These are phyloP conservation scores for Hypoxylon sp. DNA, from an alignment of 2,329 filamentous ascomycete genomes.

Conservation along the genomic window DNA sequence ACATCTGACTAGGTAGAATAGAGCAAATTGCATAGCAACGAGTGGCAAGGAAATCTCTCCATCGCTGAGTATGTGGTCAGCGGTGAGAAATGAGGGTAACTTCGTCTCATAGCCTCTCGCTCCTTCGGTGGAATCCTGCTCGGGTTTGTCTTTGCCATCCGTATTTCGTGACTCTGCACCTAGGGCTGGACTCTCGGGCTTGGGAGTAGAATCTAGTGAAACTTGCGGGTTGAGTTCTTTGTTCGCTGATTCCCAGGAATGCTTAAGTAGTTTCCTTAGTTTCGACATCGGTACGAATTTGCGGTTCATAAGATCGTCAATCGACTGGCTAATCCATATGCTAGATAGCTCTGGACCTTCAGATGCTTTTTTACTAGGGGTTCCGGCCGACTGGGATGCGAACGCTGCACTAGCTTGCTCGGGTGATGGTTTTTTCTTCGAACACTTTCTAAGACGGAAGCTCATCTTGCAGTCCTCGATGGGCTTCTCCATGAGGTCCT, in stretches of 20 bases:
- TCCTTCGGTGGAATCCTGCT: background rate
- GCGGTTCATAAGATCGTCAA: conserved; percentile 76
- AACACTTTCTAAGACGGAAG: conserved; percentile 78
- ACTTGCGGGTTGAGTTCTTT: conserved; percentile 41
- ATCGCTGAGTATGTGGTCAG: conserved; percentile 51
- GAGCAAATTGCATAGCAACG: conserved; percentile 77
- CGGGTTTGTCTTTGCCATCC: background rate
- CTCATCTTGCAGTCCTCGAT: conserved; percentile 54
- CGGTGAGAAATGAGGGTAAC: conserved; percentile 45
- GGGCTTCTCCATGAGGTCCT: conserved; percentile 62
- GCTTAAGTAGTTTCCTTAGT: conserved; percentile 63
- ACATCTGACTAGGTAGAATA: conserved; percentile 83
- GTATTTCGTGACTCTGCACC: background rate
- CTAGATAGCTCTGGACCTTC: conserved; percentile 59
- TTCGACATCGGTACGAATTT: conserved; percentile 73
- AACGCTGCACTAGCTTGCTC: conserved; percentile 67
- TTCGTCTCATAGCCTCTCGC: conserved; percentile 26
- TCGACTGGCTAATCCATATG: conserved; percentile 77
- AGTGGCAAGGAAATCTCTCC: conserved; percentile 64
- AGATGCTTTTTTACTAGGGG: background rate
- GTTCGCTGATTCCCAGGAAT: conserved; percentile 78
- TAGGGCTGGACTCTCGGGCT: background rate
- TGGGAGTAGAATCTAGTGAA: background rate
- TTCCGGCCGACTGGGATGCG: conserved; percentile 45
- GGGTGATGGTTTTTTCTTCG: conserved; percentile 77